Base-by-base conservation (phyloP, 2,329 filamentous ascomycete genomes). In the Diaporthe australafricana region DNA sequence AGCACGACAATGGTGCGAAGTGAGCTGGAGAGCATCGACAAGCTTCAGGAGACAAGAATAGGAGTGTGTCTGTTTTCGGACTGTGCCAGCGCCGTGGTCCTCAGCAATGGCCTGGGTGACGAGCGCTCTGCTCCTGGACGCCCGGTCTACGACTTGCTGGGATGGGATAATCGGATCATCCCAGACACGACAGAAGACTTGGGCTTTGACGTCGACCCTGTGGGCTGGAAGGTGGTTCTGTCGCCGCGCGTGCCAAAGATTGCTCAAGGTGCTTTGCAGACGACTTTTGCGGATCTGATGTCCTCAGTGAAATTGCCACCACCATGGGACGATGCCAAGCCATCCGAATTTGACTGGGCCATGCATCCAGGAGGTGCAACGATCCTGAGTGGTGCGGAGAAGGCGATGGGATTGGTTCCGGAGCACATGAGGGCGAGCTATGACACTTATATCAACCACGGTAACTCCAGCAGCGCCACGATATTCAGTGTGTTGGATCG, bases 351-450 rank as follows among this genome's bases (percentile, higher is more conserved):
- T 75, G 92, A 94, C 82, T 94, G 92, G 92, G 92, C 91, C 0
- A 87, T 94, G 78, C 92, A 94, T 75, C 92, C 92, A 0, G 92
- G 92, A 5, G 92, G 92, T 22, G 85, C 89, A 0, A 90, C 90
- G 1, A 92, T 94, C 52, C 82, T 94, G 2, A 86, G 89, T 0
- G 90, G 90, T 0, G 89, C 91, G 0, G 88, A 93, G 78, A 83
- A 83, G 52, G 84, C 83, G 1, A 85, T 94, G 83, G 79, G 81
- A 7, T 86, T 93, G 57, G 85, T 84, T 0, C 81, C 90, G 0
- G 88, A 92, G 75, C 91, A 93, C 75, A 89, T 93, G 83, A 86
- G 90, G 60, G 91, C 91, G n/a, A 91, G 89, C 72, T 92, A 92
- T 77, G 88, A 92, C 73, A 88, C 90, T 22, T 94, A 94, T 76